Evolutionary conservation across 164 flowering plant species (phyloP).

Genomic region (Santalum album): DNA sequence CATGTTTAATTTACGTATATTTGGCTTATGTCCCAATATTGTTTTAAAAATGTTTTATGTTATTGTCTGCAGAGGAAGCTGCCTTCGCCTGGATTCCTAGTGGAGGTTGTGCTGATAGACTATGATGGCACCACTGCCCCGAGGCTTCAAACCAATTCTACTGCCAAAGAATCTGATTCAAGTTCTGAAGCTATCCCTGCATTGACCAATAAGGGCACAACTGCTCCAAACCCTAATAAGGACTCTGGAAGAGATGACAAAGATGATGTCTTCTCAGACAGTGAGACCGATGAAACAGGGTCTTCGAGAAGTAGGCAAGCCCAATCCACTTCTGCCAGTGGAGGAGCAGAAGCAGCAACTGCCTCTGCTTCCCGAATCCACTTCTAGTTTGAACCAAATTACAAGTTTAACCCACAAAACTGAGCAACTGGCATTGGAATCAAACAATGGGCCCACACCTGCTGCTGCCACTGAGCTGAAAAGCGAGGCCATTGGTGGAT

Average conservation of each 20-base stretch:
- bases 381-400: slow-evolving; percentile 22
- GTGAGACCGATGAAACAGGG: slow-evolving; percentile 49
- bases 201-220: slow-evolving; percentile 17
- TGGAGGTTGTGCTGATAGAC: slow-evolving; percentile 85
- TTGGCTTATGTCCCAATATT: background rate
- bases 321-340: slow-evolving; percentile 19
- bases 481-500: slow-evolving; percentile 14
- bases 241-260: slow-evolving; percentile 38
- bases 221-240: slow-evolving; percentile 23
- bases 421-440: slow-evolving; percentile 39
- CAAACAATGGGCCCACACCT: slow-evolving; percentile 15
- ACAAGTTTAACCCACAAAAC: slow-evolving; percentile 31
- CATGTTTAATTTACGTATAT: no score
- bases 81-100: slow-evolving; percentile 94
- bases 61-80: slow-evolving; percentile 67
- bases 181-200: slow-evolving; percentile 17
- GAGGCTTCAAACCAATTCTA: slow-evolving; percentile 21
- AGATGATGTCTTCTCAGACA: slow-evolving; percentile 90
- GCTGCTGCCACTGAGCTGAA: slow-evolving; percentile 18
- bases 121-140: slow-evolving; percentile 36
- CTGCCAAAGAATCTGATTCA: slow-evolving; percentile 27
- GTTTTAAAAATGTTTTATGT: no score
- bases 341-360: slow-evolving; percentile 19
- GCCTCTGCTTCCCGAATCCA: slow-evolving; percentile 17
- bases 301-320: slow-evolving; percentile 33